Base-by-base conservation (phyloP, 1,139 yeast species). In the Debaryomyces robertsiae region DNA sequence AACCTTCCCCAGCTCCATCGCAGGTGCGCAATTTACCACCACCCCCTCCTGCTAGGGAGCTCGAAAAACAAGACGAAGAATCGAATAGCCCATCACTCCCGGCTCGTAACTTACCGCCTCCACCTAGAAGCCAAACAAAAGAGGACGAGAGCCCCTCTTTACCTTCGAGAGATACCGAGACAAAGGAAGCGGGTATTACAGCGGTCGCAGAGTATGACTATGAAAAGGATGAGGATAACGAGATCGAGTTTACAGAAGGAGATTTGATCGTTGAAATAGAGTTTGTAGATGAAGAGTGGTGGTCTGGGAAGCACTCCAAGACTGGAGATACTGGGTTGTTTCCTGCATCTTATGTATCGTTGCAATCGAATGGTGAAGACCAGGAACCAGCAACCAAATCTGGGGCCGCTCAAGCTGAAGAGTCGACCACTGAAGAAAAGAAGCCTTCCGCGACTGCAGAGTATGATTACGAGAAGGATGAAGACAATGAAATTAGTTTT, bases 391-490 rank as follows among this genome's bases (percentile, higher is more conserved):
- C 47, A 35, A 10, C 4, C 14, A 15, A 13, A 11, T 46, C 45
- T 4, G 44, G 51, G 24, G 41, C 52, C 3, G 50, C 48, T 11
- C 49, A 42, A 38, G 42, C 28, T 25, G 28, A 6, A 4, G 11
- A 5, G 11, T 25, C 63, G 30, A 51, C 60, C 27, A 52, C 51
- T 25, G 53, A 48, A 29, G 45, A 57, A 2, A 45, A 55, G 9
- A 71, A 71, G 1, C 77, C 79, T 18, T 62, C 75, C 40, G 96
- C 96, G 3, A 66, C 78, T 44, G 96, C 96, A 1, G 87, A 83
- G 52, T 89, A 81, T 61, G 94, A 86, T 55, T 89, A 90, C 61
- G 95, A 84, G 40, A 95, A 94, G 16, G 83, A 83, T 27, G 97
- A 91, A 62, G 95, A 85, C 48, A 93, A 91, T 55, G 98, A 93